Percentiles rank a stretch among this genome's conserved stretches.
These are phyloP conservation scores for Beta macrorhiza DNA, from an alignment of 179 eudicot species.

Conservation along the genomic window DNA sequence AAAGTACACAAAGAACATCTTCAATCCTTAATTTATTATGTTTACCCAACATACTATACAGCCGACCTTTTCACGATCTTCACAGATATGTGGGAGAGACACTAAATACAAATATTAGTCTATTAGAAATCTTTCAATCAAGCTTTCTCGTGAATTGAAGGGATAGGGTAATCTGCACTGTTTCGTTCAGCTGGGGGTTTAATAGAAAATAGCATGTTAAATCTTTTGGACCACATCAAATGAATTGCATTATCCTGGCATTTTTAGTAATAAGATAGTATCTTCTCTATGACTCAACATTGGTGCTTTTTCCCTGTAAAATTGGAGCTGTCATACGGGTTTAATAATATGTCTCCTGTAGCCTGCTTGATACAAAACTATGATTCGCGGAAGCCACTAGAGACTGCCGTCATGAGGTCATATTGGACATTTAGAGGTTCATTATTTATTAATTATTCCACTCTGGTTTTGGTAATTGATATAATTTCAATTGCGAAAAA, in stretches of 20 bases:
- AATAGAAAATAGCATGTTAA: neutral
- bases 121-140: neutral
- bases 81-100: neutral
- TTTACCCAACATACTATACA: neutral
- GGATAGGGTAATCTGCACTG: neutral
- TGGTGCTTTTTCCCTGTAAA: too few relatives aligned
- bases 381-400: neutral
- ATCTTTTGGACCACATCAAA: neutral
- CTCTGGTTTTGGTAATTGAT: too few relatives aligned
- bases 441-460: too few relatives aligned
- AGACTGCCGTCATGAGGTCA: too few relatives aligned
- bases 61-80: neutral
- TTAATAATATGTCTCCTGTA: too few relatives aligned
- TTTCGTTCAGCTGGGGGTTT: neutral
- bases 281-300: too few relatives aligned
- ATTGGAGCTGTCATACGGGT: too few relatives aligned
- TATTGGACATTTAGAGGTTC: too few relatives aligned
- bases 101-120: neutral
- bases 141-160: neutral
- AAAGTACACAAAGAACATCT: neutral
- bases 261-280: neutral
- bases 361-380: too few relatives aligned
- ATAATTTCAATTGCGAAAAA: too few relatives aligned
- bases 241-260: neutral
- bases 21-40: neutral